Percentiles rank a stretch among this genome's conserved stretches.
Evolutionary conservation across 2,329 filamentous ascomycete species (phyloP).

Genomic region (Alternaria arbusti): DNA sequence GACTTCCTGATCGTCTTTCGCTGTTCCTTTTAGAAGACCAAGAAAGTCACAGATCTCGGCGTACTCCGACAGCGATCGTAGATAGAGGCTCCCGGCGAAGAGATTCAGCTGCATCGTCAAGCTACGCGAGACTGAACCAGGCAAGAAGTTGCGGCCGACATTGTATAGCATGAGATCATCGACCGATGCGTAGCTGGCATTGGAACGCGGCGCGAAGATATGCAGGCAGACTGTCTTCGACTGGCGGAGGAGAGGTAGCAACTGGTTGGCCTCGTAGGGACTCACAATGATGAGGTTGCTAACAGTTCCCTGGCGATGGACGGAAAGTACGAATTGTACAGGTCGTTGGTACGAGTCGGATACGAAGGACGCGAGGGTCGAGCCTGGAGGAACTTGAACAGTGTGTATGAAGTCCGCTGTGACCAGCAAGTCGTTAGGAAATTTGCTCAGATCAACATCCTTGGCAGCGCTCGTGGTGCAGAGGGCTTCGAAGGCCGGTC

Average conservation of each 20-base stretch:
- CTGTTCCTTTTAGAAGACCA: constrained; percentile 51
- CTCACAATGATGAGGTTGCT: constrained; percentile 62
- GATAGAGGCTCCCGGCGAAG: constrained; percentile 72
- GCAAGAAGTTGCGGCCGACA: constrained; percentile 28
- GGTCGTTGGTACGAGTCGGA: constrained; percentile 54
- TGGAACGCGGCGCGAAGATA: constrained; percentile 60
- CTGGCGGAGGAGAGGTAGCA: constrained; percentile 52
- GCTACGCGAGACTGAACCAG: constrained; percentile 18
- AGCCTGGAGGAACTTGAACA: constrained; percentile 37
- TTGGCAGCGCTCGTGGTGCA: constrained; percentile 49
- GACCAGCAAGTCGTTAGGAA: constrained; percentile 53
- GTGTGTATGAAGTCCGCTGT: constrained; percentile 61
- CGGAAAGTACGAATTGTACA: constrained; percentile 61
- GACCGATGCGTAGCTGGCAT: constrained; percentile 44
- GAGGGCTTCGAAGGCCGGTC: constrained; percentile 57
- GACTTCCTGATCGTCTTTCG: constrained; percentile 30
- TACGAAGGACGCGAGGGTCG: background rate
- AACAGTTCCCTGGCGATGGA: background rate
- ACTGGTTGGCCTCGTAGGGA: constrained; percentile 63
- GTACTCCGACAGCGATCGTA: constrained; percentile 64
- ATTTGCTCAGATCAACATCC: constrained; percentile 41
- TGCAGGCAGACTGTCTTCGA: constrained; percentile 54
- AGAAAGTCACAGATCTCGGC: constrained; percentile 58
- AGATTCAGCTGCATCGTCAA: constrained; percentile 63
- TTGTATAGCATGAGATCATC: constrained; percentile 57